These are phyloP conservation scores for Lathyrus aphaca DNA, from an alignment of 306 rosid genomes.

Conservation along the genomic window DNA sequence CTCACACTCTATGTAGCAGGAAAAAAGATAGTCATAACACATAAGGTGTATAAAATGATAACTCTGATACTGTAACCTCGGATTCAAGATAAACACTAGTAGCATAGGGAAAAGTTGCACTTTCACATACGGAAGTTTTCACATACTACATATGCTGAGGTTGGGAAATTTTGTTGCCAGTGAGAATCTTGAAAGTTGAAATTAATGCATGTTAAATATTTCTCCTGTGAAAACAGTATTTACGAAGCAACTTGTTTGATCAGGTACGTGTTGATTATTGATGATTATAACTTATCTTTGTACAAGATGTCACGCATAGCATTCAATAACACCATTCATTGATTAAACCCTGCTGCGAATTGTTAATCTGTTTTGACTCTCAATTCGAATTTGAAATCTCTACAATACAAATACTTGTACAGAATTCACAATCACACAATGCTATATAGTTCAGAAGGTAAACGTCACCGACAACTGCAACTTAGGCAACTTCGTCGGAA, in stretches of 20 bases:
- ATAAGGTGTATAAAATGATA: neutral
- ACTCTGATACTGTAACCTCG: neutral
- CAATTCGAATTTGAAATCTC: neutral
- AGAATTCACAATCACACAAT: constrained; percentile 18
- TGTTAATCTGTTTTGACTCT: neutral
- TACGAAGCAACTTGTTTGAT: neutral
- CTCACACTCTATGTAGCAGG: neutral
- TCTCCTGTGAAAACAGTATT: too few species aligned
- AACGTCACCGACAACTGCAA: neutral
- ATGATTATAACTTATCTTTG: neutral
- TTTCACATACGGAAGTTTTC: neutral
- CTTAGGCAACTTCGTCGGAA: neutral
- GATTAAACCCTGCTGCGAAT: too few species aligned
- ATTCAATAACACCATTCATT: neutral
- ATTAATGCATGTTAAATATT: too few species aligned
- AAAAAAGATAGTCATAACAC: neutral
- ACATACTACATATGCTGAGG: neutral
- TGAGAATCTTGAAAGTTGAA: neutral
- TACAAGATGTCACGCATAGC: neutral
- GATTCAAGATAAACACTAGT: neutral
- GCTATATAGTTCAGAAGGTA: constrained; percentile 10
- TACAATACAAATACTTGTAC: neutral
- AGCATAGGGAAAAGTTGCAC: neutral
- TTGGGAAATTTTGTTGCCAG: neutral
- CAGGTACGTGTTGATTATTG: neutral